These are phyloP conservation scores for Cucumis cinereus DNA, from an alignment of 306 rosid species.

Conservation along the genomic window DNA sequence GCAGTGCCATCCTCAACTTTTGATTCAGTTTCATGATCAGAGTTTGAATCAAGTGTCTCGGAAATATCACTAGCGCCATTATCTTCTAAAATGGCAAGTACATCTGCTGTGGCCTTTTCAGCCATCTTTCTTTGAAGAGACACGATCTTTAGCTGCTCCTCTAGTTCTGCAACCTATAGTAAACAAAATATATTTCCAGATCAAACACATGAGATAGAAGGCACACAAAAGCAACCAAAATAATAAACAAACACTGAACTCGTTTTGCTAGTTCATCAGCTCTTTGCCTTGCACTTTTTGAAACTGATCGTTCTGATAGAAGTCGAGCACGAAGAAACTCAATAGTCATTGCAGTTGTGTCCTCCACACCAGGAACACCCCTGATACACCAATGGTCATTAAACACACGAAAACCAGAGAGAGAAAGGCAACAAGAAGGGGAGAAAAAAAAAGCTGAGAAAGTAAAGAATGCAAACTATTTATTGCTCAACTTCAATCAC, in stretches of 20 bases:
- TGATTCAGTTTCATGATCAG: conserved; percentile 63
- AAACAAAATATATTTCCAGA: neutral
- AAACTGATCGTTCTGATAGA: conserved; percentile 78
- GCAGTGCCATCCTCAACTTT: conserved; percentile 25
- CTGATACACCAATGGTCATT: conserved; percentile 20
- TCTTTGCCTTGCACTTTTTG: conserved; percentile 76
- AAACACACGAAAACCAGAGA: conserved; percentile 2
- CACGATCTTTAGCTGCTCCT: conserved; percentile 63
- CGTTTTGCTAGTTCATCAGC: conserved; percentile 62
- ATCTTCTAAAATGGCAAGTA: conserved; percentile 79
- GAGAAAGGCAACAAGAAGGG: neutral
- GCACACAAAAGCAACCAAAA: conserved; percentile 8
- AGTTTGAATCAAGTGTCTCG: conserved; percentile 52
- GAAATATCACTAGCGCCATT: conserved; percentile 62
- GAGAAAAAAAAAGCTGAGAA: neutral
- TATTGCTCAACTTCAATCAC: neutral
- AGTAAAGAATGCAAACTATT: neutral
- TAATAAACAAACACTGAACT: conserved; percentile 26
- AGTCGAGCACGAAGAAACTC: conserved; percentile 82
- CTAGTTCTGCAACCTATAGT: conserved; percentile 62
- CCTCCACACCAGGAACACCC: conserved; percentile 40
- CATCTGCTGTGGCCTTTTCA: conserved; percentile 86
- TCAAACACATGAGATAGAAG: conserved; percentile 11
- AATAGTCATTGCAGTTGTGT: conserved; percentile 59
- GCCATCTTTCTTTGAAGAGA: conserved; percentile 77